phyloP scores from a whole-genome alignment of 768 basidiomycete genomes.

The Hortiboletus campestris region DNA sequence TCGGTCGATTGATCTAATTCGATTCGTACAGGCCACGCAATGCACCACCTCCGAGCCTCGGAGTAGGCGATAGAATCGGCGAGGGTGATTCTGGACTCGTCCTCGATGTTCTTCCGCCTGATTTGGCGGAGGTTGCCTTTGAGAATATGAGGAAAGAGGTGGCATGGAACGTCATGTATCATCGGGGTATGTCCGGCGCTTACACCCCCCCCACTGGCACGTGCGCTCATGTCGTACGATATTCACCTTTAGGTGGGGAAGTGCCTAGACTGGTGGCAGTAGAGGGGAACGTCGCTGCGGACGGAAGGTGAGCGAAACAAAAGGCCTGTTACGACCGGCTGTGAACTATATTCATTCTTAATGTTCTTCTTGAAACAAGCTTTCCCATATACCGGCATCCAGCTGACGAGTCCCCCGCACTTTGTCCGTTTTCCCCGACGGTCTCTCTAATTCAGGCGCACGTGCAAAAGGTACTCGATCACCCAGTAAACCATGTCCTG shows the following conservation, averaged over 20 bases:
- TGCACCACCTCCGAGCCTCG: conserved; percentile 25
- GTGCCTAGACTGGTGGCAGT: conserved; percentile 66
- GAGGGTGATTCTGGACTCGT: conserved; percentile 70
- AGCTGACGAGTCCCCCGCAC: conserved; percentile 71
- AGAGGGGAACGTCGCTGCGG: conserved; percentile 50
- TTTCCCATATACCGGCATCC: conserved; percentile 83
- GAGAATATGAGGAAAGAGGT: conserved; percentile 62
- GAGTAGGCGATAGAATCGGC: conserved; percentile 47
- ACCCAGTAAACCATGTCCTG: conserved; percentile 80
- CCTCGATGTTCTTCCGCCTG: conserved; percentile 53
- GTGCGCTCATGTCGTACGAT: conserved; percentile 1
- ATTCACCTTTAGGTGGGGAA: conserved; percentile 56
- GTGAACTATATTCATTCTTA: neutral
- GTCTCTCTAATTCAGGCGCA: conserved; percentile 62
- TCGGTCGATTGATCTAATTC: conserved; percentile 1
- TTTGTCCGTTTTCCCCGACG: conserved; percentile 65
- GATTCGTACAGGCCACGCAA: conserved; percentile 20
- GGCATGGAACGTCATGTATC: conserved; percentile 70
- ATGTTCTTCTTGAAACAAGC: conserved; percentile 32
- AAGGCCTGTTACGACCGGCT: conserved; percentile 12
- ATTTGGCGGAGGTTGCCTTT: conserved; percentile 56
- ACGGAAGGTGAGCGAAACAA: conserved; percentile 43
- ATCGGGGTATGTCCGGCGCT: conserved; percentile 51
- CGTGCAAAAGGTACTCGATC: conserved; percentile 56
- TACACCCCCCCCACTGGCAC: neutral